phyloP scores from a whole-genome alignment of 768 basidiomycete genomes.

The Tulasnella sp. region DNA sequence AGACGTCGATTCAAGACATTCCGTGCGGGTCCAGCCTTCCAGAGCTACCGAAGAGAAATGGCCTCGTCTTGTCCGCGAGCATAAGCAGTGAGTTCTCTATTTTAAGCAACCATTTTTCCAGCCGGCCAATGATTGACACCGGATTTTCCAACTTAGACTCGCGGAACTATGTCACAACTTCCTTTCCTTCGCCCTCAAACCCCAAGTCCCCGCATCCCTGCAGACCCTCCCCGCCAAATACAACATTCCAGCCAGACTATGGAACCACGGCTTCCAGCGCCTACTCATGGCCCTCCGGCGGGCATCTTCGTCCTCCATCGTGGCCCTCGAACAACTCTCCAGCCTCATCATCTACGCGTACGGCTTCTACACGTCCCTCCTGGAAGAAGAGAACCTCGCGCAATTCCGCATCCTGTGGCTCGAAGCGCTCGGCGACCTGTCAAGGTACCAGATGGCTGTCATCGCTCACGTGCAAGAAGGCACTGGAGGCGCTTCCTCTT shows the following conservation, averaged over 20 bases:
- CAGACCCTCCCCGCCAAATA: constrained; percentile 89
- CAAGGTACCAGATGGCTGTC: constrained; percentile 93
- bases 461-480: constrained; percentile 66
- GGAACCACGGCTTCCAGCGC: constrained; percentile 88
- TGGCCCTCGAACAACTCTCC: constrained; percentile 86
- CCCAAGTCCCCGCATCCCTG: constrained; percentile 81
- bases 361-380: constrained; percentile 82
- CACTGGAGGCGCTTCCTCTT: constrained; percentile 5
- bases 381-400: constrained; percentile 72
- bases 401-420: constrained; percentile 83
- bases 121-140: constrained; percentile 4
- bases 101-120: constrained; percentile 23
- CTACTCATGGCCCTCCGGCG: constrained; percentile 87
- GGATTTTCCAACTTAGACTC: constrained; percentile 51
- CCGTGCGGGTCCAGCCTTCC: constrained; percentile 39
- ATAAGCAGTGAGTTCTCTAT: constrained; percentile 66
- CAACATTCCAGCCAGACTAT: constrained; percentile 90
- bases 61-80: constrained; percentile 64
- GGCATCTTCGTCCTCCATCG: constrained; percentile 62
- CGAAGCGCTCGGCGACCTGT: constrained; percentile 94
- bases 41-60: constrained; percentile 60
- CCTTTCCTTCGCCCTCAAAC: constrained; percentile 77
- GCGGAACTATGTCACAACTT: constrained; percentile 89
- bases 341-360: constrained; percentile 96
- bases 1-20: constrained; percentile 50